These are phyloP conservation scores for Nepenthes mirabilis DNA, from an alignment of 148 eudicot species.

Conservation along the genomic window DNA sequence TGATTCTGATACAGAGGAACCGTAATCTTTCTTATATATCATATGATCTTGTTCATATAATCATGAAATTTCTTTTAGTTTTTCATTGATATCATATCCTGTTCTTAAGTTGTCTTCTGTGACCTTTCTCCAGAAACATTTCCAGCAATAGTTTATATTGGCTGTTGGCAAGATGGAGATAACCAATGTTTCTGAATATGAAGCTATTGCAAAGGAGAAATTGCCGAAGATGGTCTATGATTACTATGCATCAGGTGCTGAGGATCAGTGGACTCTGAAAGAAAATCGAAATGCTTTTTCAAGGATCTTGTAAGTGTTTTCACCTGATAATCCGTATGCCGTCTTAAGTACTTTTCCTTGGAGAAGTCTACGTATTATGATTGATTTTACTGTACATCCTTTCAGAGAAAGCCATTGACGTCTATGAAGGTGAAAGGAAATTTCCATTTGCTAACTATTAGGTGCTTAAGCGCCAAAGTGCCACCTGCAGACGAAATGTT, in stretches of 20 bases:
- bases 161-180: slow-evolving; percentile 28
- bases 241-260: slow-evolving; percentile 84
- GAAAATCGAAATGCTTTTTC: slow-evolving; percentile 72
- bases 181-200: slow-evolving; percentile 72
- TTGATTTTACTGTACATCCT: slow-evolving; percentile 3
- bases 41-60: too few species aligned
- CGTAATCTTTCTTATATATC: too few species aligned
- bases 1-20: too few species aligned
- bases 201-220: slow-evolving; percentile 62
- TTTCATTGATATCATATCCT: too few species aligned
- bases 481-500: too few species aligned
- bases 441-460: too few species aligned
- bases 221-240: slow-evolving; percentile 86
- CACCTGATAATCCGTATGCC: not conserved
- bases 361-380: not conserved
- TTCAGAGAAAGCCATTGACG: not conserved
- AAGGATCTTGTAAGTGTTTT: slow-evolving; percentile 49
- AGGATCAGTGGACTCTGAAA: slow-evolving; percentile 83
- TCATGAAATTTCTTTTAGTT: too few species aligned
- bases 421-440: too few species aligned
- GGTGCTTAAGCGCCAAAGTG: too few species aligned
- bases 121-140: too few species aligned
- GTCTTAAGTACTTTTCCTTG: not conserved
- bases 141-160: not conserved
- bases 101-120: too few species aligned